Base-by-base conservation (phyloP, 768 basidiomycete species). In the Boletus rubescentipes region DNA sequence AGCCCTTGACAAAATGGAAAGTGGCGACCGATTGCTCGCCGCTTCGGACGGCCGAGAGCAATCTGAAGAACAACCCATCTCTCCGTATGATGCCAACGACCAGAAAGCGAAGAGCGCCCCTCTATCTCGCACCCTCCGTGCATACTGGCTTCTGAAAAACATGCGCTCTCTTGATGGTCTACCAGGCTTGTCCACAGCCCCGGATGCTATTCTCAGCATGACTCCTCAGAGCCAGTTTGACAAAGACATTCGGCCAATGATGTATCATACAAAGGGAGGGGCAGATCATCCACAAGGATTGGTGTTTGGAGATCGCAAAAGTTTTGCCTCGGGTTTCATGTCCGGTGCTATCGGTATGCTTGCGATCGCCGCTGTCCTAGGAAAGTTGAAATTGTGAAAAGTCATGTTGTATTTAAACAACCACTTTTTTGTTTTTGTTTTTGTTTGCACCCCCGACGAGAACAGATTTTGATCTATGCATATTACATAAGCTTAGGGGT, bases 111-210 rank as follows among this genome's bases (percentile, higher is more conserved):
- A 62, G 11, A 43, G 43, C 40, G 49, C 50, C 12, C 9, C 53
- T 45, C 9, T 38, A 16, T 29, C 54, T 21, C 45, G 49, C 34
- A 72, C 70, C 4, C 72, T 86, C 55, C 77, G 72, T 59, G 64
- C 65, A 9, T 86, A 83, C 68, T 87, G 85, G 84, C 61, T 61
- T 16, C 57, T 63, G 35, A 70, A 73, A 38, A 87, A 87, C 61
- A 23, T 62, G 34, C 69, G 62, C 32, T 85, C 82, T 51, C 64
- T 86, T 41, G 84, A 86, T 59, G 84, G 83, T 10, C 72, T 87
- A 16, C 77, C 81, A 1, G 84, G 76, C 1, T 58, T 86, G 38
- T 38, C 39, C 18, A 69, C 60, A 30, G 66, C 65, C 21, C 67
- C 67, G 4, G 62, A 57, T 32, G 59, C 64, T 14, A 54, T 61